A percentile compares a stretch with the other conserved stretches of the same genome.
Conservation (phyloP, 139 green algal genomes). For the Tetradesmus obliquus region DNA sequence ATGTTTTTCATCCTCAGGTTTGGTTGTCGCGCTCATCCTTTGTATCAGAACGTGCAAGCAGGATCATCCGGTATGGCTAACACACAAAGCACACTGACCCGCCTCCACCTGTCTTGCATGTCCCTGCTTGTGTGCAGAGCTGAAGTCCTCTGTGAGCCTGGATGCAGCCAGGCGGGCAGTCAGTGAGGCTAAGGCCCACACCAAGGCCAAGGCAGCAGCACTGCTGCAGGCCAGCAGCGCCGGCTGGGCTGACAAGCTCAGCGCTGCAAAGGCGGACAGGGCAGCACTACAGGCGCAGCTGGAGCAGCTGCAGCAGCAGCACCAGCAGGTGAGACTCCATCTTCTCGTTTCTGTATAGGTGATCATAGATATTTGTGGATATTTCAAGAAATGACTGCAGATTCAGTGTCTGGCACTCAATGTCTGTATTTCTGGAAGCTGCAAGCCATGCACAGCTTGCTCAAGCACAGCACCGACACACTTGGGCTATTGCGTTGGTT, state of each 20-base stretch:
- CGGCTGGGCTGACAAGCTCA: constrained; percentile 31
- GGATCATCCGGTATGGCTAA: neutral
- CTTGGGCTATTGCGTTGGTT: neutral
- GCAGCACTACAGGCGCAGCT: constrained; percentile 7
- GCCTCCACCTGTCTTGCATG: neutral
- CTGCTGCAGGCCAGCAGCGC: constrained; percentile 24
- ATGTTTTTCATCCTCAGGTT: neutral
- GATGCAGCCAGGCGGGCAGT: constrained; percentile 34
- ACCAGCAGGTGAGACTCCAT: neutral
- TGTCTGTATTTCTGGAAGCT: neutral
- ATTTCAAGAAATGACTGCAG: neutral
- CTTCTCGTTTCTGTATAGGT: too few relatives aligned
- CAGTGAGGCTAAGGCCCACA: constrained; percentile 30
- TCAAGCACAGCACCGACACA: neutral
- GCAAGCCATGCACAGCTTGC: too few relatives aligned
- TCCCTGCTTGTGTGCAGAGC: neutral
- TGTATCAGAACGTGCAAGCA: neutral
- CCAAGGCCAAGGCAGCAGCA: constrained; percentile 38
- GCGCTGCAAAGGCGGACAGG: neutral
- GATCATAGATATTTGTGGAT: too few relatives aligned
- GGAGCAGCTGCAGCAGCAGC: constrained; percentile 22
- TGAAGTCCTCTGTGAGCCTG: constrained; percentile 41
- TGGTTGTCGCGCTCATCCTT: neutral
- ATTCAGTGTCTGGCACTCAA: neutral
- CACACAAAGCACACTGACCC: neutral